Evolutionary conservation across 139 green algal genomes (phyloP).

Genomic region (Tetradesmus lagerheimii): DNA sequence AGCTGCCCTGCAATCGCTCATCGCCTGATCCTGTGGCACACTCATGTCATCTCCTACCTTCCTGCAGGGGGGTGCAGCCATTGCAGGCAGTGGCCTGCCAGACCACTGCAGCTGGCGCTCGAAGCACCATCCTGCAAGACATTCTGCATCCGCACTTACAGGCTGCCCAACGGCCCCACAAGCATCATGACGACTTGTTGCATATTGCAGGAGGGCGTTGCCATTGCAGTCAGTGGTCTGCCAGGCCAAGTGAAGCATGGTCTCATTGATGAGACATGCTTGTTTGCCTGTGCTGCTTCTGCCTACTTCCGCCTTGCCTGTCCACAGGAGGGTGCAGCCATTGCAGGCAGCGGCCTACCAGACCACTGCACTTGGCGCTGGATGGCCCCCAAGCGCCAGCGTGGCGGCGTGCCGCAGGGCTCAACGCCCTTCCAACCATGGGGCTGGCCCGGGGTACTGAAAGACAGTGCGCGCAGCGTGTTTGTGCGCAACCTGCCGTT

Average conservation of each 20-base stretch:
- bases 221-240: not conserved
- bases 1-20: too few relatives aligned
- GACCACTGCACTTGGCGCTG: conserved; percentile 36
- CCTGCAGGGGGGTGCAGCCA: not conserved
- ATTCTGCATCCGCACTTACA: too few relatives aligned
- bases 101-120: conserved; percentile 35
- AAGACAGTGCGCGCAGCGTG: conserved; percentile 75
- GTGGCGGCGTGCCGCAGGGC: not conserved
- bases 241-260: not conserved
- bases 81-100: not conserved
- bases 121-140: too few relatives aligned
- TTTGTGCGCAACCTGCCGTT: conserved; percentile 87
- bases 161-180: too few relatives aligned
- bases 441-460: conserved; percentile 60
- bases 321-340: not conserved
- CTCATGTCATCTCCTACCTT: too few relatives aligned
- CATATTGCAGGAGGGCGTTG: not conserved
- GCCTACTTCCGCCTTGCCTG: too few relatives aligned
- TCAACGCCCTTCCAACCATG: conserved; percentile 27
- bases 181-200: too few relatives aligned
- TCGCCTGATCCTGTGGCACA: too few relatives aligned
- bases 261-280: too few relatives aligned
- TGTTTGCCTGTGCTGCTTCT: too few relatives aligned
- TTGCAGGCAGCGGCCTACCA: not conserved
- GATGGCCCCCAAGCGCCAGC: conserved; percentile 27